Percentiles rank a stretch among this genome's conserved stretches.
Conservation (phyloP, 192 early-diverging fungal species). For the Umbelopsis sp. region DNA sequence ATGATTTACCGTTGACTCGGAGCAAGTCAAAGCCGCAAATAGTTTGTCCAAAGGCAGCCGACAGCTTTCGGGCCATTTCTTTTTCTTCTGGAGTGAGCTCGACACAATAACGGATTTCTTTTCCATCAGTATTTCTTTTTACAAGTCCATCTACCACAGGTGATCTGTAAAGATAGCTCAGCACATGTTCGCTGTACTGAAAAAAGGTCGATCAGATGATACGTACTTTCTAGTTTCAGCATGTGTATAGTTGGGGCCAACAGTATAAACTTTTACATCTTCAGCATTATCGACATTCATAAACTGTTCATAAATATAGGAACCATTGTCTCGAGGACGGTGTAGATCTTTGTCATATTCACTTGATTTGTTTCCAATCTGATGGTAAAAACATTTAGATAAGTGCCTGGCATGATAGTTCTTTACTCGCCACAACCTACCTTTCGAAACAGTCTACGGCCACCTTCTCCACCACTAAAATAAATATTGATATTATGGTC, state of each 20-base stretch:
- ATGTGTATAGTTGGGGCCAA: constrained; percentile 85
- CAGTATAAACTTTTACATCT: constrained; percentile 97
- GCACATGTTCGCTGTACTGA: neutral
- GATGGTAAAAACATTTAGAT: neutral
- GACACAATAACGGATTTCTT: constrained; percentile 93
- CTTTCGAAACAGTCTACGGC: constrained; percentile 78
- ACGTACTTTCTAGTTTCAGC: constrained; percentile 92
- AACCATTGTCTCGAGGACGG: constrained; percentile 71
- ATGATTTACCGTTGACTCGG: constrained; percentile 77
- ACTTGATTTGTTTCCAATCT: constrained; percentile 93
- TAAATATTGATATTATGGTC: constrained; percentile 98
- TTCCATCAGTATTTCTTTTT: constrained; percentile 93
- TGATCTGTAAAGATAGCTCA: constrained; percentile 52
- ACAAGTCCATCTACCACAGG: constrained; percentile 96
- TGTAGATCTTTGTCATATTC: constrained; percentile 78
- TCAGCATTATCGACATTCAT: constrained; percentile 93
- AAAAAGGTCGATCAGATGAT: no score
- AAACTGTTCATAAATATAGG: constrained; percentile 95
- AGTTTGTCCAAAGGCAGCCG: constrained; percentile 84
- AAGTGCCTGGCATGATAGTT: neutral
- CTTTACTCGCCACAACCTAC: constrained; percentile 18
- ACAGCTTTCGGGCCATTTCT: constrained; percentile 74
- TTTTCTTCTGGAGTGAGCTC: constrained; percentile 79
- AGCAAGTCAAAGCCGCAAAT: constrained; percentile 96
- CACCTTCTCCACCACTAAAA: constrained; percentile 85